Percentiles rank a stretch among this genome's conserved stretches.
Evolutionary conservation across 441 rosid species (phyloP).

Genomic region (Gossypium schwendimanii): DNA sequence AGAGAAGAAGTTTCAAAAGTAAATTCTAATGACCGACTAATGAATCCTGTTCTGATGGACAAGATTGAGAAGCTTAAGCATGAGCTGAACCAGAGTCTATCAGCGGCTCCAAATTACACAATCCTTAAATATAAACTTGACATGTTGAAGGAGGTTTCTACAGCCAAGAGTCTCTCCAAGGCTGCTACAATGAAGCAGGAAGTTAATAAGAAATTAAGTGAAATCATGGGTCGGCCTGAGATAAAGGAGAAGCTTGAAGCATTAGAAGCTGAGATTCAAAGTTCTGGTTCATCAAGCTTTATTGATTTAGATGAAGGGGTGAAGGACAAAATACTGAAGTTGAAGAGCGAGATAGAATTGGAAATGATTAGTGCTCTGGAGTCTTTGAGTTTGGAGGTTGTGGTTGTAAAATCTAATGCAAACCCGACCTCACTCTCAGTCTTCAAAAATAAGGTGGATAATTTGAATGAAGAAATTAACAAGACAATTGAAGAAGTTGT

Average conservation of each 20-base stretch:
- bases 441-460: constrained; percentile 29
- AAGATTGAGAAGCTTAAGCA: constrained; percentile 58
- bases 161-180: constrained; percentile 44
- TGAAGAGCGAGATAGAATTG: constrained; percentile 42
- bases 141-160: constrained; percentile 60
- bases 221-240: constrained; percentile 48
- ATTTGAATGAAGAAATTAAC: constrained; percentile 43
- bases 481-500: constrained; percentile 41
- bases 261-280: constrained; percentile 41
- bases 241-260: constrained; percentile 58
- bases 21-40: constrained; percentile 42
- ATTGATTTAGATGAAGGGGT: constrained; percentile 47
- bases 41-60: constrained; percentile 49
- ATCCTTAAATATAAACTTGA: constrained; percentile 56
- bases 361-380: constrained; percentile 44
- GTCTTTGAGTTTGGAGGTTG: constrained; percentile 56
- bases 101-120: constrained; percentile 51
- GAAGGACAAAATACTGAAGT: constrained; percentile 40
- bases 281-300: constrained; percentile 43
- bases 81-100: constrained; percentile 44
- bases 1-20: constrained; percentile 47
- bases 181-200: constrained; percentile 40
- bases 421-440: constrained; percentile 25
- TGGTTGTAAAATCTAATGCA: constrained; percentile 27
- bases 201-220: constrained; percentile 50